Base-by-base conservation (phyloP, 169 alveolate genomes). In the Plasmodium gaboni region DNA sequence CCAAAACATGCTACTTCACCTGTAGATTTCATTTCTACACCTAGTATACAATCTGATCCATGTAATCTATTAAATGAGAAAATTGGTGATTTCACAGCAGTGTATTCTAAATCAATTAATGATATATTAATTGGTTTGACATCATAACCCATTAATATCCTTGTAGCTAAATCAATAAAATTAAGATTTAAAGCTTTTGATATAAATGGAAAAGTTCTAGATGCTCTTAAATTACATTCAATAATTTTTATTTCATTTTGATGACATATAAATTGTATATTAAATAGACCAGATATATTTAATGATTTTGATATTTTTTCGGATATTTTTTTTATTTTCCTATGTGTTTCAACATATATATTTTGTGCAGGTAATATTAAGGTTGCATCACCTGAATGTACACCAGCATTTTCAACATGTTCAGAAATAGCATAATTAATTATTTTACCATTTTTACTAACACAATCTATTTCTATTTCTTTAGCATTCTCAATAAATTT, bases 371-470 rank as follows among this genome's bases (percentile, higher is more conserved):
- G 98, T 32, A 96, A 88, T 24, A 96, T 74, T 73, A 96, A 80
- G 1, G 97, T 95, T 24, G 98, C 98, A 83, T 96, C 98, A 3
- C 98, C 98, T 6, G 97, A 95, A 92, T 96, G 98, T n/a, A 94
- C 80, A 15, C 97, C 97, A 2, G 98, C 98, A 64, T 96, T 92
- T 95, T 96, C 97, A 44, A 96, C 97, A 87, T 96, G 98, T 93
- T 96, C 98, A 38, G 96, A 92, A 32, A 96, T 96, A 80, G 98
- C 98, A 60, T 95, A 96, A 91, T 96, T 96, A 59, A 96, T 88
- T 17, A 96, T 93, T 73, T 65, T 88, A 26, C 96, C 98, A 76
- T 87, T 93, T 67, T 86, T 71, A 13, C 97, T 97, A 24, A 96
- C 97, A 50, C 95, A 95, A 87, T 96, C 98, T 74, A 96, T 92